Percentiles rank a stretch among this genome's conserved stretches.
phyloP scores from a whole-genome alignment of 805 yeast species.

The Yarrowia sp. region DNA sequence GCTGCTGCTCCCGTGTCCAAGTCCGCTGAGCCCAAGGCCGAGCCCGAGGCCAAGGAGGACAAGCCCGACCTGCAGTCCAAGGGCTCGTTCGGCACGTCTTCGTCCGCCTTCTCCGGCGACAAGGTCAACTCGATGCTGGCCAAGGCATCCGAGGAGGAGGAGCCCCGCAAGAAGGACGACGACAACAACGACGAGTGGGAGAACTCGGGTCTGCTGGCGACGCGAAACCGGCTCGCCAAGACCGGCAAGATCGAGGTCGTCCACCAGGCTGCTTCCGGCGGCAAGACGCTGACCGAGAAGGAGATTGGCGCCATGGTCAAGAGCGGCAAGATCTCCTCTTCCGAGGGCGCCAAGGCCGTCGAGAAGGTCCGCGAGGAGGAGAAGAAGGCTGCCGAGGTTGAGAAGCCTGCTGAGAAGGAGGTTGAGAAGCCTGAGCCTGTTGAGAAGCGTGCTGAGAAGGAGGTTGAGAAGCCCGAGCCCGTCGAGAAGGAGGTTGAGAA shows the following conservation, averaged over 20 bases:
- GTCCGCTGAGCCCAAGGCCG: slow-evolving; percentile 31
- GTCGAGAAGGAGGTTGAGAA: slow-evolving; percentile 4
- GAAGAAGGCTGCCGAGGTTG: background rate
- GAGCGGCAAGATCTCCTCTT: slow-evolving; percentile 24
- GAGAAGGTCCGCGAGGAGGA: slow-evolving; percentile 28
- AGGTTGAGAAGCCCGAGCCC: background rate
- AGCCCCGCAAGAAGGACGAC: slow-evolving; percentile 29
- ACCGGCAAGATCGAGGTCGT: slow-evolving; percentile 30
- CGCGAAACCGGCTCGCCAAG: slow-evolving; percentile 29
- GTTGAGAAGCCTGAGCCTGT: slow-evolving; percentile 6
- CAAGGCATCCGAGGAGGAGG: slow-evolving; percentile 29
- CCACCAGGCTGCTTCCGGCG: slow-evolving; percentile 28
- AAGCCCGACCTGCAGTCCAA: slow-evolving; percentile 29
- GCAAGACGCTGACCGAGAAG: slow-evolving; percentile 24
- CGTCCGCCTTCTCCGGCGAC: slow-evolving; percentile 24
- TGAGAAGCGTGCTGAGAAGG: background rate
- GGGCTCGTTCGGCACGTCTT: slow-evolving; percentile 28
- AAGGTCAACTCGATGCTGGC: slow-evolving; percentile 29
- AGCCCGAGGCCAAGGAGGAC: slow-evolving; percentile 36
- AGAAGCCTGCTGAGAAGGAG: background rate
- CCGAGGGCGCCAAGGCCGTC: slow-evolving; percentile 27
- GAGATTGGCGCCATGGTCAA: slow-evolving; percentile 22
- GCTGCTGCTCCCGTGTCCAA: slow-evolving; percentile 38
- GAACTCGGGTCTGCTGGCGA: slow-evolving; percentile 29
- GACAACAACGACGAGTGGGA: slow-evolving; percentile 28